Percentiles rank a stretch among this genome's conserved stretches.
Evolutionary conservation across 1,284 basidiomycete genomes (phyloP).

Genomic region (Garcileccinum viscosum): DNA sequence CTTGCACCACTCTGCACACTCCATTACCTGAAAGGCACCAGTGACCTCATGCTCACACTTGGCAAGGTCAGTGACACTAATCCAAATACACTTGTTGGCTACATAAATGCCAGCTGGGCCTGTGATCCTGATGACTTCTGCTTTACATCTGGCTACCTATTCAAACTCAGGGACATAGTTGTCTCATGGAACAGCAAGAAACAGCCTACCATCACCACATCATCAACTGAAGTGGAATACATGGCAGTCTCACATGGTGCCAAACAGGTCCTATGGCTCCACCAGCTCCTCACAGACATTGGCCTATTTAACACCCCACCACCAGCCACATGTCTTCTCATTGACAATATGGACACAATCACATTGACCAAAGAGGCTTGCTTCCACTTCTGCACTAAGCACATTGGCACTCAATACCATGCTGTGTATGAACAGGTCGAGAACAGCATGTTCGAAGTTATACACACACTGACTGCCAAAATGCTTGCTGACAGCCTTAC

Average conservation of each 20-base stretch:
- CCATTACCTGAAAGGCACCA: background rate
- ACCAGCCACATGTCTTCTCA: background rate
- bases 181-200: conserved; percentile 22
- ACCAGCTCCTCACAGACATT: background rate
- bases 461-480: background rate
- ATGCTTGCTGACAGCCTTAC: background rate
- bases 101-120: background rate
- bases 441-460: background rate
- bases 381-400: background rate
- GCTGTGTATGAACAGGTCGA: background rate
- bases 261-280: conserved; percentile 7
- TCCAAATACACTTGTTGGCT: background rate
- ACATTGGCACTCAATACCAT: background rate
- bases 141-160: conserved; percentile 7
- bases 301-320: background rate
- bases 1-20: background rate
- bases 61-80: background rate
- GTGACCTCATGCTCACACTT: background rate
- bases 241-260: conserved; percentile 4
- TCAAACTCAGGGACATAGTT: background rate
- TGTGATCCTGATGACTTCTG: background rate
- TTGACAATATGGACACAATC: background rate
- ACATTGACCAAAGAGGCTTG: background rate
- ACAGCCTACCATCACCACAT: background rate
- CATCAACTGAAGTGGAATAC: conserved; percentile 13